These are phyloP conservation scores for Paramyrothecium roridum DNA, from an alignment of 2,329 filamentous ascomycete species.

Conservation along the genomic window DNA sequence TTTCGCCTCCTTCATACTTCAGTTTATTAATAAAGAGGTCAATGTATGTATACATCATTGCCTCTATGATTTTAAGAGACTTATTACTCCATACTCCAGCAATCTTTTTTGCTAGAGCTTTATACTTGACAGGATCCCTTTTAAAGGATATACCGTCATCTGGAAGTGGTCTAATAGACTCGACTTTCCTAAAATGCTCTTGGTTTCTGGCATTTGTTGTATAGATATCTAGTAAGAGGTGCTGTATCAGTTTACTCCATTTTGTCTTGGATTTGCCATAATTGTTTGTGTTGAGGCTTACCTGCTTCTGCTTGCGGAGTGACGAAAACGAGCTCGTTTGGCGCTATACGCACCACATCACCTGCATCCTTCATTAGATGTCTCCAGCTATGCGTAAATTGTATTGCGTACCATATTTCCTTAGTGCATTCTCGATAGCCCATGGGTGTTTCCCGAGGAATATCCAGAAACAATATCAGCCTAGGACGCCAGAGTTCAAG, in stretches of 20 bases:
- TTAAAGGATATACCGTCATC: not conserved
- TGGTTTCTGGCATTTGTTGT: not conserved
- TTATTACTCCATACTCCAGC: not conserved
- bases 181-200: not conserved
- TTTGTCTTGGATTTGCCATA: not conserved
- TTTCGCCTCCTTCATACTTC: not conserved
- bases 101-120: not conserved
- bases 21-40: not conserved
- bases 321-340: not conserved
- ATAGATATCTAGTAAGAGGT: too few species aligned
- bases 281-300: not conserved
- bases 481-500: not conserved
- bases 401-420: not conserved
- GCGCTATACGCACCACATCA: not conserved
- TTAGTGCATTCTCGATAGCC: not conserved
- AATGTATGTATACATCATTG: constrained; percentile 1
- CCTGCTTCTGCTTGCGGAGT: not conserved
- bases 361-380: too few species aligned
- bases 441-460: not conserved
- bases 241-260: too few species aligned
- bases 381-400: too few species aligned
- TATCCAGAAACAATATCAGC: not conserved
- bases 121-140: not conserved
- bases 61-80: not conserved
- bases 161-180: not conserved